These are phyloP conservation scores for Nakazawaea molendinolei DNA, from an alignment of 805 yeast genomes.

Conservation along the genomic window DNA sequence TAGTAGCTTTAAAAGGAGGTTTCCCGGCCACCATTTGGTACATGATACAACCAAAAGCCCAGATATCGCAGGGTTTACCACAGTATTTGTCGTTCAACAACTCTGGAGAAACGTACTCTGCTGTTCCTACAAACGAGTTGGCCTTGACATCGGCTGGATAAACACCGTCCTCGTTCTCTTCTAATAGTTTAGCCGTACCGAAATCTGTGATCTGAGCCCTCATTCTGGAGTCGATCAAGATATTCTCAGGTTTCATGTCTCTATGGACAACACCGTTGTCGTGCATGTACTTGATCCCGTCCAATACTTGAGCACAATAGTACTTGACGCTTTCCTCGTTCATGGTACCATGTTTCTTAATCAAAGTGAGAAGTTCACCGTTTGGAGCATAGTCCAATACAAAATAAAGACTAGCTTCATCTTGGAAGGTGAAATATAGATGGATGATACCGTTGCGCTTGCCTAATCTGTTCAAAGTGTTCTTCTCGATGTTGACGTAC, in stretches of 20 bases:
- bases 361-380: slow-evolving; percentile 65
- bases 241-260: slow-evolving; percentile 81
- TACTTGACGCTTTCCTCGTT: slow-evolving; percentile 63
- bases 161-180: slow-evolving; percentile 40
- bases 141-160: slow-evolving; percentile 67
- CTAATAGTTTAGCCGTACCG: slow-evolving; percentile 75
- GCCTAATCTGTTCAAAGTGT: slow-evolving; percentile 67
- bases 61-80: slow-evolving; percentile 53
- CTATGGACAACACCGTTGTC: slow-evolving; percentile 71
- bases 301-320: slow-evolving; percentile 68
- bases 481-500: slow-evolving; percentile 92
- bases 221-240: slow-evolving; percentile 53
- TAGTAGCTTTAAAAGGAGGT: slow-evolving; percentile 79
- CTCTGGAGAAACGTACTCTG: slow-evolving; percentile 92
- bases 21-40: slow-evolving; percentile 61
- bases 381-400: slow-evolving; percentile 74
- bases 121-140: slow-evolving; percentile 88
- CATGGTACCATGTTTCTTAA: slow-evolving; percentile 63
- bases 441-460: slow-evolving; percentile 57
- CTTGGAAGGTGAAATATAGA: slow-evolving; percentile 74
- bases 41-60: slow-evolving; percentile 57
- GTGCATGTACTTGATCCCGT: slow-evolving; percentile 69
- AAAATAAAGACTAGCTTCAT: slow-evolving; percentile 63
- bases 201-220: slow-evolving; percentile 72
- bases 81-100: slow-evolving; percentile 64